Percentiles rank a stretch among this genome's conserved stretches.
Conservation (phyloP, 352 stramenopile genomes). For the Globisporangium barbulae region DNA sequence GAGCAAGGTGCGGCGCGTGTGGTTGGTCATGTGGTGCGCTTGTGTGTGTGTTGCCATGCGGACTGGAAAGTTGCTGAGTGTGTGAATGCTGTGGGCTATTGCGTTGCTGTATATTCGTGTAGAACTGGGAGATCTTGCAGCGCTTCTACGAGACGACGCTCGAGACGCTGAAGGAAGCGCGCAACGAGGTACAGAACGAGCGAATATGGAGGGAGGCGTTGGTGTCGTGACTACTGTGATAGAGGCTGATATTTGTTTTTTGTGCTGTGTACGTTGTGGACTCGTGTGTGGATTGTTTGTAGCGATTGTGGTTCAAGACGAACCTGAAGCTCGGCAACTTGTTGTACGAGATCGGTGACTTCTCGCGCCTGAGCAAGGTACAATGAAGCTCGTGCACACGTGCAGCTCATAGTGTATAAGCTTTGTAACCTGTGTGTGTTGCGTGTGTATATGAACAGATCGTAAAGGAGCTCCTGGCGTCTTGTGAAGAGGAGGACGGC, state of each 20-base stretch:
- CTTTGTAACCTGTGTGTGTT: background rate
- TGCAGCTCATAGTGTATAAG: background rate
- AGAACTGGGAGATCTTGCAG: constrained; percentile 85
- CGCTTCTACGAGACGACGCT: constrained; percentile 85
- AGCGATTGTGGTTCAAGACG: constrained; percentile 95
- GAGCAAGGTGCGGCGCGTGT: constrained; percentile 47
- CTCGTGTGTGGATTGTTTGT: background rate
- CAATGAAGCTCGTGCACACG: background rate
- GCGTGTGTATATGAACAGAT: constrained; percentile 33
- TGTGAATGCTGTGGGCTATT: constrained; percentile 1
- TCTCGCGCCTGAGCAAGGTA: constrained; percentile 66
- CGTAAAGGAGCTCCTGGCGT: constrained; percentile 82
- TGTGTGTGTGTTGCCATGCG: background rate
- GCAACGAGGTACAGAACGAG: constrained; percentile 50
- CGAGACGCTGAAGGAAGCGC: constrained; percentile 78
- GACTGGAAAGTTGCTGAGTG: too few relatives aligned
- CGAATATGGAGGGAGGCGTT: background rate
- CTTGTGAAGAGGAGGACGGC: constrained; percentile 78
- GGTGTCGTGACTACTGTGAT: background rate
- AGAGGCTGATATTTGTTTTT: background rate
- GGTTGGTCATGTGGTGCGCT: too few relatives aligned
- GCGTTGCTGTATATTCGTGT: background rate
- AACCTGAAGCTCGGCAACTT: constrained; percentile 95
- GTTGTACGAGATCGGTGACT: constrained; percentile 84
- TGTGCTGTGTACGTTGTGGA: background rate